phyloP scores from a whole-genome alignment of 2,329 filamentous ascomycete genomes.

The Botrytis byssoidea region DNA sequence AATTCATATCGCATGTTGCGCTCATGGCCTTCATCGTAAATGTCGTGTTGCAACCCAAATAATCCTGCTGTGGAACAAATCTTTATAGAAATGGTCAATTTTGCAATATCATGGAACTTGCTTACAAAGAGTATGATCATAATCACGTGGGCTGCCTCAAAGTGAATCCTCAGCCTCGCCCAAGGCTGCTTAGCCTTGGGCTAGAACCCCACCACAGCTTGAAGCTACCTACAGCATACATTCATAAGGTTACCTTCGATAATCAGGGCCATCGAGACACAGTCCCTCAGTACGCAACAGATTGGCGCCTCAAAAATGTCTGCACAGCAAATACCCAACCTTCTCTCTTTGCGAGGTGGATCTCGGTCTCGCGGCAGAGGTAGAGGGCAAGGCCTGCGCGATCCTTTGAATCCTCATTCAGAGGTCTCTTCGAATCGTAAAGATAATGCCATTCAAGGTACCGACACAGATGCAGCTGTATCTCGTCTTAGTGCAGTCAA shows the following conservation, averaged over 20 bases:
- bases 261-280: background rate
- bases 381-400: slow-evolving; percentile 46
- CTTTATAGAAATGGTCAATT: background rate
- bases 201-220: slow-evolving; percentile 6
- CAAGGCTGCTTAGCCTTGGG: background rate
- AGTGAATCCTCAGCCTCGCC: background rate
- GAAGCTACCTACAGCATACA: background rate
- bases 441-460: slow-evolving; percentile 79
- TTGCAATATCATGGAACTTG: background rate
- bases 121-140: background rate
- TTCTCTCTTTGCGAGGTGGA: slow-evolving; percentile 56
- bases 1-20: background rate
- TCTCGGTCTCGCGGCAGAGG: slow-evolving; percentile 43
- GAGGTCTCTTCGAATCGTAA: slow-evolving; percentile 35
- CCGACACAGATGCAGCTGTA: slow-evolving; percentile 86
- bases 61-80: background rate
- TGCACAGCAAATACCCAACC: slow-evolving; percentile 74
- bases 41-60: background rate
- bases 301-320: slow-evolving; percentile 53
- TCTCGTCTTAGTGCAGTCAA: slow-evolving; percentile 87
- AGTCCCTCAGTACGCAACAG: background rate
- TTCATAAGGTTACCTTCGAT: background rate
- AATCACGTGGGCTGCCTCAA: background rate
- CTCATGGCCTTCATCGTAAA: background rate
- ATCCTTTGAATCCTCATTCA: slow-evolving; percentile 18